These are phyloP conservation scores for Colletotrichum godetiae DNA, from an alignment of 2,329 filamentous ascomycete genomes.

Conservation along the genomic window DNA sequence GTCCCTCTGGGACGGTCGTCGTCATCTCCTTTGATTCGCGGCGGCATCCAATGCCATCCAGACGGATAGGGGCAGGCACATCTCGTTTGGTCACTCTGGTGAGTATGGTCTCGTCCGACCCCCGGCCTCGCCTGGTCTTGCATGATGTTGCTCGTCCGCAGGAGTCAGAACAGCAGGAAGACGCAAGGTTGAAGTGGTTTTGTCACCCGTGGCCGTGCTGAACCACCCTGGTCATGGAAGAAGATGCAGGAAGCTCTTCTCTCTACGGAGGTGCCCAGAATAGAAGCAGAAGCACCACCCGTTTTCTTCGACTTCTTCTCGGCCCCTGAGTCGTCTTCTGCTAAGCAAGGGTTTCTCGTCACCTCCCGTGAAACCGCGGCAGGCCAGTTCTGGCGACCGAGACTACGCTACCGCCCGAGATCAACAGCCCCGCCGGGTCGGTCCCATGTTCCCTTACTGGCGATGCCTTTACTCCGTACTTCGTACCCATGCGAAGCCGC, in stretches of 20 bases:
- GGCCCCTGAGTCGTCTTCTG: background rate
- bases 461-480: background rate
- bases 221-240: conserved; percentile 9
- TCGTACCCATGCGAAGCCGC: conserved; percentile 6
- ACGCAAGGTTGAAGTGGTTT: background rate
- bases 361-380: conserved; percentile 28
- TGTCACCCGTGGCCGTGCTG: background rate
- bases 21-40: conserved; percentile 27
- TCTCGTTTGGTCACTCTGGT: background rate
- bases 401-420: conserved; percentile 1
- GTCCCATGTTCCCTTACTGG: background rate
- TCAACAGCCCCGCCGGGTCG: background rate
- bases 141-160: background rate
- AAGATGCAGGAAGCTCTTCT: conserved; percentile 1
- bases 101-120: background rate
- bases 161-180: background rate
- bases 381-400: conserved; percentile 9
- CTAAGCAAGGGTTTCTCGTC: conserved; percentile 17
- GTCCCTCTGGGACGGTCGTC: conserved; percentile 24
- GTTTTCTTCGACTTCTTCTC: conserved; percentile 4
- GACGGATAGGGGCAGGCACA: conserved; percentile 27
- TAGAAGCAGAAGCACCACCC: conserved; percentile 20
- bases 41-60: background rate
- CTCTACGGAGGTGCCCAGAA: conserved; percentile 9
- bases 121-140: background rate